Evolutionary conservation across 352 stramenopile species (phyloP).

Genomic region (Peronosclerospora sorghi): DNA sequence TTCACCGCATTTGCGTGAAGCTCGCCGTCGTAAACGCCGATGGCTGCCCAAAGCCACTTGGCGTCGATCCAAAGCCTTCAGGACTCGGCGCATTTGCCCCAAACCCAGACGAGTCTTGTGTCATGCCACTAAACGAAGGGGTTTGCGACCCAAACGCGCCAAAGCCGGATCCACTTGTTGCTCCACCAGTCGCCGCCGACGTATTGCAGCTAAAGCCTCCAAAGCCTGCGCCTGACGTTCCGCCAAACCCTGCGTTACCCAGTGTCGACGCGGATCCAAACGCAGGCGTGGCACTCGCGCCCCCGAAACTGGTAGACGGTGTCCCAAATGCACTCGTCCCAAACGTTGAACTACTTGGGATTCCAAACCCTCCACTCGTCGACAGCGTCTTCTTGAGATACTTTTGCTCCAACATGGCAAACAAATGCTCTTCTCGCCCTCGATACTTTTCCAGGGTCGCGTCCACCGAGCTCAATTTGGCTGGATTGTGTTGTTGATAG

Average conservation of each 20-base stretch:
- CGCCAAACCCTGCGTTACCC: slow-evolving; percentile 28
- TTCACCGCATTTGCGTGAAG: slow-evolving; percentile 50
- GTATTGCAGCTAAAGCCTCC: slow-evolving; percentile 24
- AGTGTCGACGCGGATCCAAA: slow-evolving; percentile 45
- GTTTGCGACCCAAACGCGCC: slow-evolving; percentile 25
- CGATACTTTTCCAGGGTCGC: slow-evolving; percentile 65
- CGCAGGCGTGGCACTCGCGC: slow-evolving; percentile 18
- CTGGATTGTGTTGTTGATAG: slow-evolving; percentile 65
- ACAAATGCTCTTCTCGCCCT: slow-evolving; percentile 52
- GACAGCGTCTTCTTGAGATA: slow-evolving; percentile 34
- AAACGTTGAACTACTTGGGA: slow-evolving; percentile 23
- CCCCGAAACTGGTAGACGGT: slow-evolving; percentile 35
- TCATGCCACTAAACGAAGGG: slow-evolving; percentile 18
- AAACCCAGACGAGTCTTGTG: slow-evolving; percentile 23
- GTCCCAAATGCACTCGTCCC: slow-evolving; percentile 33
- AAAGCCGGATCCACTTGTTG: slow-evolving; percentile 28
- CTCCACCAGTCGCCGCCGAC: slow-evolving; percentile 7
- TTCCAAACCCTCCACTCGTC: slow-evolving; percentile 29
- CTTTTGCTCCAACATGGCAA: slow-evolving; percentile 69
- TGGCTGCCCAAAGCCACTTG: slow-evolving; percentile 26
- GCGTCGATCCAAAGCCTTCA: slow-evolving; percentile 17
- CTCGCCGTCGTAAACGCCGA: slow-evolving; percentile 30
- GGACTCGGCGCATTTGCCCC: slow-evolving; percentile 10
- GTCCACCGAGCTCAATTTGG: slow-evolving; percentile 59
- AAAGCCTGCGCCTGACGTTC: slow-evolving; percentile 13